Evolutionary conservation across 2,329 filamentous ascomycete species (phyloP), one percentile per base, ranked within the genome.

Genomic region (Allantophomopsis lycopodina): DNA sequence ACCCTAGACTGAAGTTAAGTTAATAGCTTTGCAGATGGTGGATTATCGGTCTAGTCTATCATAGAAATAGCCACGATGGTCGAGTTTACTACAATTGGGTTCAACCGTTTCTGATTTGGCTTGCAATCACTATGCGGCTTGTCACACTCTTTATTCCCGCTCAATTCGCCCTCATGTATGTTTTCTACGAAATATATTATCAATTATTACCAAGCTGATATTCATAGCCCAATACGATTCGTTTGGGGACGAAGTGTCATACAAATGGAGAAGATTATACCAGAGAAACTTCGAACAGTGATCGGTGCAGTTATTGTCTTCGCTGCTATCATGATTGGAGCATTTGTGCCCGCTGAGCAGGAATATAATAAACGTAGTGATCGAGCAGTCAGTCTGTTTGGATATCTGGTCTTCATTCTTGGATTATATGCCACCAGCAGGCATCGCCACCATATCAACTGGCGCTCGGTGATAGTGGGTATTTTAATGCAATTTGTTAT

Each of bases 401-500:
- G 88, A 17, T 65, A 94, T 14, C 49, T 71, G 4, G 71, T 94
- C 41, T 79, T 89, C 58, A 64, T 94, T 47, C 62, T 61, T 42
- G 42, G 59, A 1, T 75, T 94, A 48, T 91, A 73, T 60, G 52
- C 55, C 12, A 91, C 84, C 1, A 94, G 86, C 32, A 71, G 65
- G 42, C 69, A 87, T 57, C 73, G 82, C 48, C 75, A 55, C 42
- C 57, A 53, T 30, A 66, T 82, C 48, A 71, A 76, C 47, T 87
- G 79, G 80, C 79, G 83, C 53, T 83, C 83, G 2, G 82, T 95
- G 49, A 84, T 94, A 44, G 83, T 83, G 31, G 88, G 88, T 44
- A 91, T 94, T 80, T 66, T 94, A 33, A 68, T 79, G 10, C 88
- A 95, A 60, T 95, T 88, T 61, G 68, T 95, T 54, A 72, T 94